These are phyloP conservation scores for Colletotrichum spinosum DNA, from an alignment of 2,329 filamentous ascomycete genomes.

Conservation along the genomic window DNA sequence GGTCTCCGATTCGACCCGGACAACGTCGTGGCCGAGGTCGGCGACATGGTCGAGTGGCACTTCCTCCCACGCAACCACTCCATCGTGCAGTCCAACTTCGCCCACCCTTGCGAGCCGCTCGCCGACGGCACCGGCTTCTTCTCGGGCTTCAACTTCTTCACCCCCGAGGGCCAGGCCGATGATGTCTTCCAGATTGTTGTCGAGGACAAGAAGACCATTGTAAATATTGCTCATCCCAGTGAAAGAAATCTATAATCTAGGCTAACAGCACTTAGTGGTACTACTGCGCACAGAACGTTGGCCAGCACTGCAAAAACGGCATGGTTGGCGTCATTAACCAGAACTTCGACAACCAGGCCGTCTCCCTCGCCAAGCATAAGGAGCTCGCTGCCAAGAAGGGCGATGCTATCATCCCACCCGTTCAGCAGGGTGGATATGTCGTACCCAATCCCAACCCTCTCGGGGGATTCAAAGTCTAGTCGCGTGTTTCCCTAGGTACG, in stretches of 20 bases:
- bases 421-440: conserved; percentile 50
- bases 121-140: conserved; percentile 54
- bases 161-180: conserved; percentile 47
- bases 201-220: conserved; percentile 52
- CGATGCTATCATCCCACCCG: conserved; percentile 45
- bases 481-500: too few relatives aligned
- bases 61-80: conserved; percentile 65
- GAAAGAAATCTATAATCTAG: not conserved
- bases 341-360: conserved; percentile 51
- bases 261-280: conserved; percentile 42
- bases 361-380: conserved; percentile 52
- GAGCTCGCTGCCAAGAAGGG: conserved; percentile 48
- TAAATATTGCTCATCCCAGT: conserved; percentile 53
- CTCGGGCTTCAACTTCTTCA: conserved; percentile 58
- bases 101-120: conserved; percentile 55
- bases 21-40: conserved; percentile 59
- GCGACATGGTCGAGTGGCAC: conserved; percentile 66
- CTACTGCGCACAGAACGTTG: conserved; percentile 53
- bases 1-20: conserved; percentile 64
- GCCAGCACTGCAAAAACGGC: conserved; percentile 59
- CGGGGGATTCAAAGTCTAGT: conserved; percentile 46
- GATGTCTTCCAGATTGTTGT: conserved; percentile 59
- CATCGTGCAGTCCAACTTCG: conserved; percentile 57
- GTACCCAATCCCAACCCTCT: conserved; percentile 56
- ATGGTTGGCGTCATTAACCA: conserved; percentile 65